Base-by-base conservation (phyloP, 2,329 filamentous ascomycete species). In the Aspergillus piperis region DNA sequence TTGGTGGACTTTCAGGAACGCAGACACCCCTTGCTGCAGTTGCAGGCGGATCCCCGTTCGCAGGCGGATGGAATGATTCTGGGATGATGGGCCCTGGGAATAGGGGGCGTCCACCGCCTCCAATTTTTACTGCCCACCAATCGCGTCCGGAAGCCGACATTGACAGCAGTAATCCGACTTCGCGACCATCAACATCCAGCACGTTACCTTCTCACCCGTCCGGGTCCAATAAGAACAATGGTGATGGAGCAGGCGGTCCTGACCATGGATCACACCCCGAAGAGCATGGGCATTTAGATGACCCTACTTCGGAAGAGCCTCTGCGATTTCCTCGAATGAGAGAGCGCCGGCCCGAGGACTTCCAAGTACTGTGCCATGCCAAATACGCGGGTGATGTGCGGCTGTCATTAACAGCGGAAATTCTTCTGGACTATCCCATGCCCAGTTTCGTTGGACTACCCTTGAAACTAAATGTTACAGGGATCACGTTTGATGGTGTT, bases 341-440 rank as follows among this genome's bases (percentile, higher is more conserved):
- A 23, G 91, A 96, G 72, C 89, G 87, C 4, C 86, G 88, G 25
- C 85, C 90, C 2, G 92, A 96, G 65, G 95, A 99, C 71, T 83
- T 97, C 56, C 95, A 99, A 75, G 90, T 96, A 52, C 90, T 98
- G 5, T 94, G 96, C 70, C 89, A 93, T 66, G 93, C 96, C 62
- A 88, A 88, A 58, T 99, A 99, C 76, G 86, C 89, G 2, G 95
- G 95, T 32, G 90, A 97, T 71, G 84, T 99, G 60, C 88, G 88
- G 66, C 84, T 99, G 59, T 91, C 92, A 62, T 82, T 99, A 53
- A 98, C 95, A 23, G 93, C 95, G 0, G 93, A 98, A 77, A 96
- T 99, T 44, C 82, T 98, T 32, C 87, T 99, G 36, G 95, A 99
- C 77, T 99, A 99, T 74, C 95, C 95, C 0, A 98, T 98, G 91